phyloP scores from a whole-genome alignment of 2,329 filamentous ascomycete species.

The Aspergillus pseudoterreus region DNA sequence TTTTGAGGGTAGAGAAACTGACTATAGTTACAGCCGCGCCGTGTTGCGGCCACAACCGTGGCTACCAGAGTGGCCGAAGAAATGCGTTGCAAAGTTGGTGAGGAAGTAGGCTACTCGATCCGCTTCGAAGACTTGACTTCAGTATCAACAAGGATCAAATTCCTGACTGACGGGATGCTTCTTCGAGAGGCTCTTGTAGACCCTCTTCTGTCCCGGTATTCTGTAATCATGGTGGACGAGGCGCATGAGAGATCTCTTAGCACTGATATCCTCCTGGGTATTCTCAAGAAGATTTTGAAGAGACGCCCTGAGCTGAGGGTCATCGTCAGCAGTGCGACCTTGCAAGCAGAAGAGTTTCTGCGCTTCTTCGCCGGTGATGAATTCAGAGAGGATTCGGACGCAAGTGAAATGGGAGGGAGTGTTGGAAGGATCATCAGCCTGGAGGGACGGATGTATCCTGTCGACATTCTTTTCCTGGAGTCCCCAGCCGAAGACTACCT shows the following conservation, averaged over 20 bases:
- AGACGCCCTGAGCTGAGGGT: conserved; percentile 78
- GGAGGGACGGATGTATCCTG: conserved; percentile 83
- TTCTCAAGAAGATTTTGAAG: conserved; percentile 85
- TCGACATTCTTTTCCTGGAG: conserved; percentile 79
- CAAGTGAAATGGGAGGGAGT: conserved; percentile 35
- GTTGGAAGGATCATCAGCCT: conserved; percentile 71
- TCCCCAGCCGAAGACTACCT: conserved; percentile 80
- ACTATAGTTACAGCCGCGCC: conserved; percentile 62
- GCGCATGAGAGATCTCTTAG: conserved; percentile 91
- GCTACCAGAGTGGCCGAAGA: conserved; percentile 87
- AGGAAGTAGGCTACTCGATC: conserved; percentile 91
- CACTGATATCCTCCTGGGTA: conserved; percentile 83
- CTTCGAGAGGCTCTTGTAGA: conserved; percentile 91
- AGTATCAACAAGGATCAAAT: conserved; percentile 81
- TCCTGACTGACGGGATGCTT: conserved; percentile 87
- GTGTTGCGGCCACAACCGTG: conserved; percentile 87
- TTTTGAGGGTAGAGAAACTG: conserved; percentile 1
- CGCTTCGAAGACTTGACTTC: conserved; percentile 89
- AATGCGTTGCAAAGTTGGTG: conserved; percentile 77
- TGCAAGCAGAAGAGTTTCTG: conserved; percentile 84
- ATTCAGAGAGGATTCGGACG: conserved; percentile 32
- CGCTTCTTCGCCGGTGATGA: conserved; percentile 65
- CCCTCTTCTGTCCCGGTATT: conserved; percentile 84
- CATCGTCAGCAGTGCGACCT: conserved; percentile 86
- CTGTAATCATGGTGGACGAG: conserved; percentile 96